These are phyloP conservation scores for Rhizopus sp. DNA, from an alignment of 371 early-diverging fungal species.

Conservation along the genomic window DNA sequence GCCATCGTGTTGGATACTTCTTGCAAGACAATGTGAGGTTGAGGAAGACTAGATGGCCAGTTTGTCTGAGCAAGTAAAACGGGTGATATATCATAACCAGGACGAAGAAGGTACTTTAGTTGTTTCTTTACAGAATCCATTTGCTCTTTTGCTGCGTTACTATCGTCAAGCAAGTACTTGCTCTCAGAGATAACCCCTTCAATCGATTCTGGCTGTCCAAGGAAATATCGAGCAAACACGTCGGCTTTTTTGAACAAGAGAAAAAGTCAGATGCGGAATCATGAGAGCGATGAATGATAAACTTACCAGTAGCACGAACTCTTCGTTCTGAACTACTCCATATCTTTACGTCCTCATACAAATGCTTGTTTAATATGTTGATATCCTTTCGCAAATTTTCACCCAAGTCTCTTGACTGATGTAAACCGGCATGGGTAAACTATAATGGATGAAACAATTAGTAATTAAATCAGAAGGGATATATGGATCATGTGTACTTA, in stretches of 20 bases:
- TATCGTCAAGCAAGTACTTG: slow-evolving; percentile 93
- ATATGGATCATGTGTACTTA: slow-evolving; percentile 16
- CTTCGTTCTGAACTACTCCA: slow-evolving; percentile 88
- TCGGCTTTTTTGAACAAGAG: slow-evolving; percentile 49
- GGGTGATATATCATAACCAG: slow-evolving; percentile 51
- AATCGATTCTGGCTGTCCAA: slow-evolving; percentile 60
- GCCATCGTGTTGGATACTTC: slow-evolving; percentile 72
- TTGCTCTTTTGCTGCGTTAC: slow-evolving; percentile 92
- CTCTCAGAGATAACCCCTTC: slow-evolving; percentile 68
- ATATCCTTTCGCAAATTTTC: slow-evolving; percentile 92
- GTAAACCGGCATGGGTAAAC: slow-evolving; percentile 93
- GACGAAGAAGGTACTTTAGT: slow-evolving; percentile 59
- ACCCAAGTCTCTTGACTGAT: slow-evolving; percentile 91
- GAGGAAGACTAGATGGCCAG: slow-evolving; percentile 60
- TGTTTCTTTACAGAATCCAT: slow-evolving; percentile 85
- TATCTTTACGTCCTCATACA: slow-evolving; percentile 86
- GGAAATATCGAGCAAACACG: slow-evolving; percentile 75
- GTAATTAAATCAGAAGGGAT: background rate
- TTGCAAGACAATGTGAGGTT: slow-evolving; percentile 68
- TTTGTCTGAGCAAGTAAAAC: slow-evolving; percentile 35
- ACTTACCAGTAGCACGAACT: slow-evolving; percentile 80
- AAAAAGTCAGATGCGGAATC: background rate
- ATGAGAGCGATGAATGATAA: background rate
- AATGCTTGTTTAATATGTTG: slow-evolving; percentile 77
- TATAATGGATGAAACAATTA: slow-evolving; percentile 18